phyloP scores from a whole-genome alignment of 768 basidiomycete species.

The Leccinum uliginosum region DNA sequence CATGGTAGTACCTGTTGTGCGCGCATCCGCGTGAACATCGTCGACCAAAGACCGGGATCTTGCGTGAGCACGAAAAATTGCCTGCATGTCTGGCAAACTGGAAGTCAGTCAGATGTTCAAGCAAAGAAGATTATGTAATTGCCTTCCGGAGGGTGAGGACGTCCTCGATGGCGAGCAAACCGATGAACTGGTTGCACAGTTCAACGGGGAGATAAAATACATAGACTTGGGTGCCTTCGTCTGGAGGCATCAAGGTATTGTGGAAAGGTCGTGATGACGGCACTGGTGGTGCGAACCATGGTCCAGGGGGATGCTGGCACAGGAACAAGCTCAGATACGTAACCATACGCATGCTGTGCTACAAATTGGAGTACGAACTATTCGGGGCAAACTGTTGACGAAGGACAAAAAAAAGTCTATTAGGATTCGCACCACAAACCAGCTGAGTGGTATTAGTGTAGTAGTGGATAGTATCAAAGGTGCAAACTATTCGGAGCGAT shows the following conservation, averaged over 20 bases:
- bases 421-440: not conserved
- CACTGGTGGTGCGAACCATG: not conserved
- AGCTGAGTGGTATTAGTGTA: not conserved
- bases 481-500: not conserved
- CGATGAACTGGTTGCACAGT: constrained; percentile 11
- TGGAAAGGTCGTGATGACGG: not conserved
- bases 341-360: too few species aligned
- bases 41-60: constrained; percentile 17
- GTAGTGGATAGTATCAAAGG: not conserved
- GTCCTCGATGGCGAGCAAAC: constrained; percentile 11
- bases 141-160: constrained; percentile 19
- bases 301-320: not conserved
- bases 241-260: not conserved
- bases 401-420: not conserved
- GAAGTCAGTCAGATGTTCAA: not conserved
- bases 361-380: too few species aligned
- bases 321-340: too few species aligned
- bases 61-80: constrained; percentile 14
- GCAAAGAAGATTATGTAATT: not conserved
- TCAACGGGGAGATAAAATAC: constrained; percentile 15
- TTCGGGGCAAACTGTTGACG: too few species aligned
- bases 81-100: constrained; percentile 22
- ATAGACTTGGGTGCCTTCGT: not conserved
- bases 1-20: constrained; percentile 13
- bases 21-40: constrained; percentile 10